Conservation (phyloP, 306 rosid genomes). For the Malus orientalis region DNA sequence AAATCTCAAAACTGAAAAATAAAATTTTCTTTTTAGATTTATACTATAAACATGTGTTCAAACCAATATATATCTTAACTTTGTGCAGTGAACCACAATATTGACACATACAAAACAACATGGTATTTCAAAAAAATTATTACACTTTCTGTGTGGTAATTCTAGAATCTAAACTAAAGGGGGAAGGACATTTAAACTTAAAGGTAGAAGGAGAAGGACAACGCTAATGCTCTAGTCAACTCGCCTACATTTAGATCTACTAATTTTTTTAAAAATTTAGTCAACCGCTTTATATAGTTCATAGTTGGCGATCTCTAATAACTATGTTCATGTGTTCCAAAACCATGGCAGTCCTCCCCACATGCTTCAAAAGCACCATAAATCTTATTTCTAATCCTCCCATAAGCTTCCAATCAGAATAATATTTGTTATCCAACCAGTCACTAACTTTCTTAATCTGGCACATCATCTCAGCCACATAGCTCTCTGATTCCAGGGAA, state of each 20-base stretch:
- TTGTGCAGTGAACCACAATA: background rate
- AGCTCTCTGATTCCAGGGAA: constrained; percentile 12
- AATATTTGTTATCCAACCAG: constrained; percentile 20
- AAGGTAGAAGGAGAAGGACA: too few relatives aligned
- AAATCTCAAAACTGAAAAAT: too few relatives aligned
- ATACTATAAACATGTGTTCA: too few relatives aligned
- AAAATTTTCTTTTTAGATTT: too few relatives aligned
- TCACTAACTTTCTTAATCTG: constrained; percentile 31
- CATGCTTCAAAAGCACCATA: constrained; percentile 31
- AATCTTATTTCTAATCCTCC: constrained; percentile 31
- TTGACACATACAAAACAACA: background rate
- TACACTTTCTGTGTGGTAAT: too few relatives aligned
- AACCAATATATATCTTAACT: background rate
- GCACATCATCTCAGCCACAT: constrained; percentile 28
- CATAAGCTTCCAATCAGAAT: constrained; percentile 19
- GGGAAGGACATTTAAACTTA: too few relatives aligned
- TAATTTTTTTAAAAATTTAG: too few relatives aligned
- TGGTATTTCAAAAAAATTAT: background rate
- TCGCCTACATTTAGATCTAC: too few relatives aligned
- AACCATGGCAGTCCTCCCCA: constrained; percentile 30
- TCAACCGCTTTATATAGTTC: background rate
- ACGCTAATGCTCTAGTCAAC: too few relatives aligned
- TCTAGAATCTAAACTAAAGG: too few relatives aligned
- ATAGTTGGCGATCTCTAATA: background rate
- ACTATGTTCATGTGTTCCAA: constrained; percentile 16